Percentiles rank a stretch among this genome's conserved stretches.
Evolutionary conservation across 2,329 filamentous ascomycete genomes (phyloP).

Genomic region (Tympanopsis confertula): DNA sequence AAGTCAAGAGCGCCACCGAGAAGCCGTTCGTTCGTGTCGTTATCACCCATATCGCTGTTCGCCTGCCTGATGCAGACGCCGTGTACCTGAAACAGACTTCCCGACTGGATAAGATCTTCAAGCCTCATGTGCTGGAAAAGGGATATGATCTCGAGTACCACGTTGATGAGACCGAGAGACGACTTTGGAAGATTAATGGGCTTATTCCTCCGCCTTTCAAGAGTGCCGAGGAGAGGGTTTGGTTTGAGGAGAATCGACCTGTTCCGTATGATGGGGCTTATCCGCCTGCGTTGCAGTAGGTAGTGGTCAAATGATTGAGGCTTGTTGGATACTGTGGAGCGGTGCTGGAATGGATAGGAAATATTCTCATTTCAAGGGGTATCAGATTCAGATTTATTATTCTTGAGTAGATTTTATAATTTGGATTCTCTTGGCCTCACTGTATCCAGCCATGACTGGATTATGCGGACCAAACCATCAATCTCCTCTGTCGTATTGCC

Average conservation of each 20-base stretch:
- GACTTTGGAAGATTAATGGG: slow-evolving; percentile 30
- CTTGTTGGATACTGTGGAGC: too few relatives aligned
- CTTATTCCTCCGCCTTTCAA: slow-evolving; percentile 19
- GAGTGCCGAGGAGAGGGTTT: slow-evolving; percentile 20
- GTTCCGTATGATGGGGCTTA: too few relatives aligned
- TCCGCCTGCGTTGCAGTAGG: too few relatives aligned
- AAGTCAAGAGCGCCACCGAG: slow-evolving; percentile 7
- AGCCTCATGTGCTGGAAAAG: slow-evolving; percentile 24
- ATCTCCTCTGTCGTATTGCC: slow-evolving; percentile 1
- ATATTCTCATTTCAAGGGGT: too few relatives aligned
- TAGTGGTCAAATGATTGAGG: too few relatives aligned
- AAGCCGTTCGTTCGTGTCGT: slow-evolving; percentile 20
- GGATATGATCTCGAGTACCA: slow-evolving; percentile 31
- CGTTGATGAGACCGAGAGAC: slow-evolving; percentile 26
- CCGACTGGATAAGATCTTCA: slow-evolving; percentile 18
- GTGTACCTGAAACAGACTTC: slow-evolving; percentile 8
- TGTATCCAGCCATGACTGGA: slow-evolving; percentile 25
- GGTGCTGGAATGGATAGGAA: too few relatives aligned
- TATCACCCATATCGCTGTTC: slow-evolving; percentile 11
- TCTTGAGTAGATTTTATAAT: too few relatives aligned
- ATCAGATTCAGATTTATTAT: too few relatives aligned
- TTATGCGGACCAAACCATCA: slow-evolving; percentile 45
- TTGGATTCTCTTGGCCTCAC: too few relatives aligned
- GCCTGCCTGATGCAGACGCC: slow-evolving; percentile 12
- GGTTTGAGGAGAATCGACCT: slow-evolving; percentile 8